Percentiles rank a stretch among this genome's conserved stretches.
Conservation (phyloP, 2,329 filamentous ascomycete genomes). For the Xylaria digitata region DNA sequence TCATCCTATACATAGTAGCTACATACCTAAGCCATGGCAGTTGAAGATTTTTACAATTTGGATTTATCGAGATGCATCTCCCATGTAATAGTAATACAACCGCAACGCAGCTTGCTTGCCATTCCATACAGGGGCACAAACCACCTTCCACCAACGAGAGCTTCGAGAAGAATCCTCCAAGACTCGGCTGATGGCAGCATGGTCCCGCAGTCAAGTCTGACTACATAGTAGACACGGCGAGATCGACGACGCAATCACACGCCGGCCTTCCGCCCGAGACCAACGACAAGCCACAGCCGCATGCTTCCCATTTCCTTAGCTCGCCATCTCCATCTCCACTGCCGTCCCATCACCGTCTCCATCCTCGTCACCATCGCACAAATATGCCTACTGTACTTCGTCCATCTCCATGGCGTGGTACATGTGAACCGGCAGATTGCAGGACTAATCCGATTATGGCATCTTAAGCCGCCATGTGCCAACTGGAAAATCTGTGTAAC, state of each 20-base stretch:
- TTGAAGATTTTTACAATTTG: constrained; percentile 8
- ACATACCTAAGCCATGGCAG: neutral
- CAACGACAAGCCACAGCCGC: constrained; percentile 16
- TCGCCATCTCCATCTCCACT: neutral
- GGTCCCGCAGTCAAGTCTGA: constrained; percentile 26
- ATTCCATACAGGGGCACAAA: constrained; percentile 18
- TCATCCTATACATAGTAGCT: constrained; percentile 2
- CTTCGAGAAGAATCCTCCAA: constrained; percentile 8
- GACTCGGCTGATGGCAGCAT: constrained; percentile 23
- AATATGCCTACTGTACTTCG: neutral
- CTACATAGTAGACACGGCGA: neutral
- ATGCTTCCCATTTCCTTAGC: neutral
- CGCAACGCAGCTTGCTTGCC: constrained; percentile 1
- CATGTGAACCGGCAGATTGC: constrained; percentile 33
- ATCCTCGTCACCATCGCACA: constrained; percentile 14
- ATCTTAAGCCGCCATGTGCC: constrained; percentile 27
- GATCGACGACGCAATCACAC: constrained; percentile 8
- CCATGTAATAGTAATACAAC: constrained; percentile 17
- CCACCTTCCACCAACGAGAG: constrained; percentile 8
- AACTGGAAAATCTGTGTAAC: constrained; percentile 21
- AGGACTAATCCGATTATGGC: constrained; percentile 27
- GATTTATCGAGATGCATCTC: neutral
- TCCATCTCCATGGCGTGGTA: constrained; percentile 13
- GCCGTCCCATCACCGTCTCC: constrained; percentile 8
- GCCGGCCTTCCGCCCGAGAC: constrained; percentile 8